A percentile compares a stretch with the other conserved stretches of the same genome.
Evolutionary conservation across 106 monocot species (phyloP).

Genomic region (Phalaenopsis aphrodite): DNA sequence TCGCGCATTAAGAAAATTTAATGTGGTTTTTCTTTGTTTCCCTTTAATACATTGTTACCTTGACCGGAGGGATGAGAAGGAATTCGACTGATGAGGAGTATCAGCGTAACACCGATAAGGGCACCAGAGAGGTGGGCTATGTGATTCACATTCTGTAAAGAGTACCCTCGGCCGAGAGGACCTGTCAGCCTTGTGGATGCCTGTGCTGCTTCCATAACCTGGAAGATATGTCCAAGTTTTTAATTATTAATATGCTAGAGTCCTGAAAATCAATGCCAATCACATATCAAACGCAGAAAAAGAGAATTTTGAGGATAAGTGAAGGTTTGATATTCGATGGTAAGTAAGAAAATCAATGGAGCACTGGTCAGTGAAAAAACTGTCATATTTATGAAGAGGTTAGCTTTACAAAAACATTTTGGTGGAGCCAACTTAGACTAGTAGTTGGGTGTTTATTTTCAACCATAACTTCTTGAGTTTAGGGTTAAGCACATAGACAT

Average conservation of each 20-base stretch:
- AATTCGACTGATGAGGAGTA: conserved; percentile 47
- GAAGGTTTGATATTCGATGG: background rate
- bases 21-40: conserved; percentile 24
- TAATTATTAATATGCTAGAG: background rate
- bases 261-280: background rate
- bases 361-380: background rate
- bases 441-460: too few species aligned
- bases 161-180: conserved; percentile 26
- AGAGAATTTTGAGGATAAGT: background rate
- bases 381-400: too few species aligned
- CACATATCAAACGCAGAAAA: background rate
- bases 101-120: conserved; percentile 67
- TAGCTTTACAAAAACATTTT: too few species aligned
- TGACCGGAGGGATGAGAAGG: conserved; percentile 27
- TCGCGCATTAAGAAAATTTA: background rate
- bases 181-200: conserved; percentile 50
- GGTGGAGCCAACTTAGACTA: too few species aligned
- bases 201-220: conserved; percentile 88
- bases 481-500: too few species aligned
- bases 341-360: background rate
- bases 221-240: background rate
- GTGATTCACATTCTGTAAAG: conserved; percentile 63
- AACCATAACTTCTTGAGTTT: too few species aligned
- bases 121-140: conserved; percentile 91
- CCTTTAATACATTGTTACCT: conserved; percentile 17